phyloP scores from a whole-genome alignment of 225 moss, liverwort and hornwort genomes.

The Marchantia paleacea region DNA sequence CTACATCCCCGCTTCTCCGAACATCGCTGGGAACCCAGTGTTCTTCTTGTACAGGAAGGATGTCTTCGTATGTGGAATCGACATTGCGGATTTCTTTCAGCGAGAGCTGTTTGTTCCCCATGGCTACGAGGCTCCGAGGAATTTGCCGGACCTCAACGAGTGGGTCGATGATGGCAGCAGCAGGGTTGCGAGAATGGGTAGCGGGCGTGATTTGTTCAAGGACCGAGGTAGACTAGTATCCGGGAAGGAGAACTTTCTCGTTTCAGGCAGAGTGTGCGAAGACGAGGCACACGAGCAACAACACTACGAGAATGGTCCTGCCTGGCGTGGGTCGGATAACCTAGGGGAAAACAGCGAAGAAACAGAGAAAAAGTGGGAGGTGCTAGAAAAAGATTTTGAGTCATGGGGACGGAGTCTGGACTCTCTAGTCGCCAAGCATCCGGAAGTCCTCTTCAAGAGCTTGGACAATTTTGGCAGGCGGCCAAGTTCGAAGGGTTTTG shows the following conservation, averaged over 20 bases:
- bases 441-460: constrained; percentile 58
- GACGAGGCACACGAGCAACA: constrained; percentile 23
- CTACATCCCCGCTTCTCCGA: constrained; percentile 77
- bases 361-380: constrained; percentile 52
- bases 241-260: constrained; percentile 39
- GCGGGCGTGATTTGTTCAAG: constrained; percentile 47
- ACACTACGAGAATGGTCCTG: constrained; percentile 37
- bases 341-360: constrained; percentile 46
- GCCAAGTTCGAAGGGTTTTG: constrained; percentile 32
- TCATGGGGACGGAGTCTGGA: constrained; percentile 91
- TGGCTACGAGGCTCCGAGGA: constrained; percentile 56
- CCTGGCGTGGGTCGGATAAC: constrained; percentile 47
- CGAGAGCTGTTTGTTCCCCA: constrained; percentile 66
- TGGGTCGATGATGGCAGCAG: constrained; percentile 56
- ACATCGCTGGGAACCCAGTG: constrained; percentile 82
- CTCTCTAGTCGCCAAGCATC: constrained; percentile 59
- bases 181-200: constrained; percentile 49
- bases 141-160: constrained; percentile 51
- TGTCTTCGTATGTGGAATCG: constrained; percentile 74
- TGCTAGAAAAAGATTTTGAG: constrained; percentile 53
- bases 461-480: constrained; percentile 59
- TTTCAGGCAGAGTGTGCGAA: constrained; percentile 15
- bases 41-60: constrained; percentile 80
- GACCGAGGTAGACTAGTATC: constrained; percentile 26
- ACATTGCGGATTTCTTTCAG: constrained; percentile 90